These are phyloP conservation scores for Leucaena leucocephala DNA, from an alignment of 306 rosid genomes.

Conservation along the genomic window DNA sequence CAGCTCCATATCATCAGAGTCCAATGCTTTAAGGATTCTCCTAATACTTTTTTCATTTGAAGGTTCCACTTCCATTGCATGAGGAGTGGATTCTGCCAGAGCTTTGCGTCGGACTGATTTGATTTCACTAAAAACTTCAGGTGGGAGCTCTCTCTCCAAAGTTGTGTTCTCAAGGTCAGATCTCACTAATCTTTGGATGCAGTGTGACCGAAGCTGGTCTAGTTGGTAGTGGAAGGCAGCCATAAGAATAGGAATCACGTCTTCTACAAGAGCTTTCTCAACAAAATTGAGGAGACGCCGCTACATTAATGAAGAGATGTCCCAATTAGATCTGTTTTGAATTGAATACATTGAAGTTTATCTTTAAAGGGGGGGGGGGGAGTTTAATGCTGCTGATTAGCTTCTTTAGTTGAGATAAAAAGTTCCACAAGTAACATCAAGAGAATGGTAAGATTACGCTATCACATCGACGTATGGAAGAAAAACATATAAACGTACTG, in stretches of 20 bases:
- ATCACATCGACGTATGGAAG: neutral
- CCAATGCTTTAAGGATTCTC: slow-evolving; percentile 75
- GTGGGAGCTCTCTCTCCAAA: slow-evolving; percentile 79
- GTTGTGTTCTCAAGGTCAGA: slow-evolving; percentile 64
- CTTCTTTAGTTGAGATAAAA: neutral
- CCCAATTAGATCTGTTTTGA: slow-evolving; percentile 24
- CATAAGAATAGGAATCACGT: slow-evolving; percentile 70
- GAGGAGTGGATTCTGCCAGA: slow-evolving; percentile 40
- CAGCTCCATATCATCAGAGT: slow-evolving; percentile 87
- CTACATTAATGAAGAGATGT: slow-evolving; percentile 55
- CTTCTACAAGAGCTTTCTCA: slow-evolving; percentile 88
- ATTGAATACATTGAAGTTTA: neutral
- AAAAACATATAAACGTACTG: neutral
- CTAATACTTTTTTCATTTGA: slow-evolving; percentile 57
- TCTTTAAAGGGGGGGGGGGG: neutral
- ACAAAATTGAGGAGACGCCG: slow-evolving; percentile 75
- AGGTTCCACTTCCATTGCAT: slow-evolving; percentile 49
- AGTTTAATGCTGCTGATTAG: neutral
- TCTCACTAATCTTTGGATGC: slow-evolving; percentile 72
- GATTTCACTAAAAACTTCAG: slow-evolving; percentile 53
- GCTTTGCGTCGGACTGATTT: slow-evolving; percentile 45
- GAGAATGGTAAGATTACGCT: neutral
- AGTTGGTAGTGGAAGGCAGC: slow-evolving; percentile 70
- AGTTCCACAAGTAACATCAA: neutral
- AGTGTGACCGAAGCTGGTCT: slow-evolving; percentile 57